phyloP scores from a whole-genome alignment of 2,329 filamentous ascomycete species.

The Ciborinia camelliae region DNA sequence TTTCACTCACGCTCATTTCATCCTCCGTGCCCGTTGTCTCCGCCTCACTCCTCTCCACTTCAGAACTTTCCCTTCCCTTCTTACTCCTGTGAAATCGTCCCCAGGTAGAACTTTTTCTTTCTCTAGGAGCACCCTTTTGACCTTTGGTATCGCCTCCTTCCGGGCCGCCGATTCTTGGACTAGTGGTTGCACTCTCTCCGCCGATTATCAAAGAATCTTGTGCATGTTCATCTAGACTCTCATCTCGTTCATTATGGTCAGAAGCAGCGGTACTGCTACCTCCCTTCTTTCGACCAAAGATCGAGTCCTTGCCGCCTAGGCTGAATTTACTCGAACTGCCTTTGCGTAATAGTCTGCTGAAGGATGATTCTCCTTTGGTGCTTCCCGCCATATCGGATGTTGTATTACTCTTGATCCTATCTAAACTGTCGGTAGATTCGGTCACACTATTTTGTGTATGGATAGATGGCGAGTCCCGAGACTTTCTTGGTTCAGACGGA shows the following conservation, averaged over 20 bases:
- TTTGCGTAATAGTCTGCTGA: conserved; percentile 59
- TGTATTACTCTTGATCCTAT: conserved; percentile 54
- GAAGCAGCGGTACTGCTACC: conserved; percentile 52
- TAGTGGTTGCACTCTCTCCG: conserved; percentile 42
- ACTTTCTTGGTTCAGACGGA: conserved; percentile 51
- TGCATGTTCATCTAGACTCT: conserved; percentile 52
- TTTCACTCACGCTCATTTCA: conserved; percentile 22
- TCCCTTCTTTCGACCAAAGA: conserved; percentile 54
- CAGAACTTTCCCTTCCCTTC: conserved; percentile 35
- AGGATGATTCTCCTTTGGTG: conserved; percentile 49
- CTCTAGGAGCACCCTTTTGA: conserved; percentile 37
- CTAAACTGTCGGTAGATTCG: conserved; percentile 47
- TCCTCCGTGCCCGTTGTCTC: conserved; percentile 34
- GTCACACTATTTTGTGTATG: conserved; percentile 57
- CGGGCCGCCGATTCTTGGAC: conserved; percentile 52
- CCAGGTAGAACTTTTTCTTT: conserved; percentile 35
- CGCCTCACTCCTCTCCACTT: conserved; percentile 35
- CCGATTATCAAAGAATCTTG: conserved; percentile 42
- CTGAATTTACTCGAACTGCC: conserved; percentile 65
- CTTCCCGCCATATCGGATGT: conserved; percentile 50
- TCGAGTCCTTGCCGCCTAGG: conserved; percentile 51
- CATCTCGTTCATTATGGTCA: conserved; percentile 56
- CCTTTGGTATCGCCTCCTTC: conserved; percentile 44
- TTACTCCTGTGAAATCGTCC: conserved; percentile 31
- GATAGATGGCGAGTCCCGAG: conserved; percentile 54